Conservation (phyloP, 768 basidiomycete species). For the Paxillus ammoniavirescens region DNA sequence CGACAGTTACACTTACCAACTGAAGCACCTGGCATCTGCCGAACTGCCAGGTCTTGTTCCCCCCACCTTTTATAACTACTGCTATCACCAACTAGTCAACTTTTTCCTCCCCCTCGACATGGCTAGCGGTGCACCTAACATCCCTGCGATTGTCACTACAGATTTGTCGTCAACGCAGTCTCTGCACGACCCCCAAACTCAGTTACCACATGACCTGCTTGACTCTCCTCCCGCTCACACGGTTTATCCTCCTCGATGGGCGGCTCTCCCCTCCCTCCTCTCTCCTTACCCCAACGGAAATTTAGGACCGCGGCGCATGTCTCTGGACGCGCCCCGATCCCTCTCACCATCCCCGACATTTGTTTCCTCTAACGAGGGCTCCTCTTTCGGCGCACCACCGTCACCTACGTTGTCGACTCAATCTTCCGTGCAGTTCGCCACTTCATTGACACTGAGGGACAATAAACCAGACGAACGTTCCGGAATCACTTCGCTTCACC, state of each 20-base stretch:
- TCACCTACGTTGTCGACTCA: constrained; percentile 74
- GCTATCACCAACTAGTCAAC: not conserved
- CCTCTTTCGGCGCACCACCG: constrained; percentile 49
- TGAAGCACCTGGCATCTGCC: no score
- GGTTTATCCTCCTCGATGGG: not conserved
- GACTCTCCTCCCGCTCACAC: not conserved
- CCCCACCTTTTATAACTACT: constrained; percentile 8
- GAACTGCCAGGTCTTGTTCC: not conserved
- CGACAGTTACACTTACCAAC: no score
- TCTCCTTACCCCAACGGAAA: constrained; percentile 15
- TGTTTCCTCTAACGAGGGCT: constrained; percentile 43
- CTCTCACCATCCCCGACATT: constrained; percentile 29
- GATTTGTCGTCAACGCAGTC: constrained; percentile 33
- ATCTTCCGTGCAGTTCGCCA: constrained; percentile 59
- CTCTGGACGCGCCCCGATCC: constrained; percentile 31
- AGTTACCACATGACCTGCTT: not conserved
- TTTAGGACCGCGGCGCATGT: constrained; percentile 14
- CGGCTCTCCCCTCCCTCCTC: constrained; percentile 18
- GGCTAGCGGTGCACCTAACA: constrained; percentile 18
- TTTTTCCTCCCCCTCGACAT: constrained; percentile 8
- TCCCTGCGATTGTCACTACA: constrained; percentile 35
- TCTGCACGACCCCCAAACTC: constrained; percentile 7
- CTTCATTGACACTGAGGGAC: constrained; percentile 58
- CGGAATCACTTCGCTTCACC: constrained; percentile 50
- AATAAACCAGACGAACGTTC: constrained; percentile 61